These are phyloP conservation scores for Fusarium chaquense DNA, from an alignment of 2,329 filamentous ascomycete genomes.

Conservation along the genomic window DNA sequence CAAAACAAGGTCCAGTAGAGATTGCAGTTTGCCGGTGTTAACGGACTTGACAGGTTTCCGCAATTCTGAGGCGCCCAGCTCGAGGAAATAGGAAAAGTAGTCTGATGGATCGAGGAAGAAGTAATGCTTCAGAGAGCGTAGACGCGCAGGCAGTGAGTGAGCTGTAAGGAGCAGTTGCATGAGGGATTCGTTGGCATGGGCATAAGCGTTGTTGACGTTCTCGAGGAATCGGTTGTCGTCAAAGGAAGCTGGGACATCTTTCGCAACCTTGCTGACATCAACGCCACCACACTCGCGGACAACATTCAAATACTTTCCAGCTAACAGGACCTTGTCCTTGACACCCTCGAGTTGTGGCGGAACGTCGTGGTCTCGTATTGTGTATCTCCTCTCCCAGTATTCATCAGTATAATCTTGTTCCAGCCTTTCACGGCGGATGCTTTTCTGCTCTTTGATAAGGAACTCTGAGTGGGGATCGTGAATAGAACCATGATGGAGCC, in stretches of 20 bases:
- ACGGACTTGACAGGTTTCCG: constrained; percentile 89
- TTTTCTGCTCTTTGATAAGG: constrained; percentile 94
- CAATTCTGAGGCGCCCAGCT: constrained; percentile 88
- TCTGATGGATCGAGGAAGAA: constrained; percentile 98
- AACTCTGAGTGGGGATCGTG: constrained; percentile 95
- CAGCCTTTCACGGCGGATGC: constrained; percentile 88
- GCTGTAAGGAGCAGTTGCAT: constrained; percentile 92
- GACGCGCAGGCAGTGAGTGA: constrained; percentile 86
- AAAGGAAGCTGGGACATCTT: constrained; percentile 90
- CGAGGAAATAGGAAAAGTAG: constrained; percentile 98
- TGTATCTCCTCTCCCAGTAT: constrained; percentile 98
- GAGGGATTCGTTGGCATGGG: constrained; percentile 93
- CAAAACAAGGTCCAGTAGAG: constrained; percentile 91
- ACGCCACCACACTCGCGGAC: constrained; percentile 97
- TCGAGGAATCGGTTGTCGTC: constrained; percentile 93
- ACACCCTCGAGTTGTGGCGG: constrained; percentile 91
- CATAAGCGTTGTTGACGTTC: constrained; percentile 95
- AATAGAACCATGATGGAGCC: constrained; percentile 96
- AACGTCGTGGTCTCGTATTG: constrained; percentile 89
- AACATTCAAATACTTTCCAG: constrained; percentile 97
- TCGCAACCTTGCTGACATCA: constrained; percentile 88
- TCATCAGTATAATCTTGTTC: constrained; percentile 99
- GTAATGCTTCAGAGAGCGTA: constrained; percentile 96
- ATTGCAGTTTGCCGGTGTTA: constrained; percentile 94
- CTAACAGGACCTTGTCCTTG: constrained; percentile 93